Evolutionary conservation across 2,329 filamentous ascomycete genomes (phyloP), one percentile per base, ranked within the genome.

Genomic region (Fusarium tuaranense): DNA sequence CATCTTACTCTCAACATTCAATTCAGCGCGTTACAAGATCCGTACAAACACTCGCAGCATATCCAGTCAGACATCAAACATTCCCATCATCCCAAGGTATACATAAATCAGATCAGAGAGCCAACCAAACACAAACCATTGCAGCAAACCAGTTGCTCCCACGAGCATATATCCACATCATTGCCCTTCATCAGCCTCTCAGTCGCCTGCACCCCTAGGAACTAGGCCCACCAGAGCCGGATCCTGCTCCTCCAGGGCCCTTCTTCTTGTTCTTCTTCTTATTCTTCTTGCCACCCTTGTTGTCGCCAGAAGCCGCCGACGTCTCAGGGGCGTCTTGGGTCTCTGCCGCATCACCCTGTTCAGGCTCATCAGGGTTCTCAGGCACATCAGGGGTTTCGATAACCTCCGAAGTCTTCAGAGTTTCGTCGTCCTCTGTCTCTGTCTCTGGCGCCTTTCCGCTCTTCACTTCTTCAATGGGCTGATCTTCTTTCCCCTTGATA

Each of bases 261-360:
- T 78, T 76, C 73, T 80, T 80, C 68, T 78, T 78, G 51, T 72
- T 71, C 55, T 77, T 77, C 63, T 77, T 80, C 48, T 78, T 78
- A 25, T 76, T 78, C 64, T 79, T 79, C 25, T 74, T 73, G 14
- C 66, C 67, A 30, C 60, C 16, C 55, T 78, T 78, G 51, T 68
- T 70, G n/a, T 74, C 68, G 13, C 67, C 63, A 4, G 73, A 69
- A 30, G 66, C 57, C 14, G 66, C 64, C 12, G 72, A 74, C 30
- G 64, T 59, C 41, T 77, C 76, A 6, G 46, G 67, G 13, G 27
- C 30, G 18, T 55, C 48, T 32, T 55, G 48, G 4, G 36, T 22
- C 36, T 39, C 57, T 27, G 57, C 22, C 20, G 57, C 61, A 38
- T 76, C 71, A 5, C 71, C 48, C 62, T 41, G 57, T 59, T 76